These are phyloP conservation scores for Nicotiana undulata DNA, from an alignment of 257 asterid genomes.

Conservation along the genomic window DNA sequence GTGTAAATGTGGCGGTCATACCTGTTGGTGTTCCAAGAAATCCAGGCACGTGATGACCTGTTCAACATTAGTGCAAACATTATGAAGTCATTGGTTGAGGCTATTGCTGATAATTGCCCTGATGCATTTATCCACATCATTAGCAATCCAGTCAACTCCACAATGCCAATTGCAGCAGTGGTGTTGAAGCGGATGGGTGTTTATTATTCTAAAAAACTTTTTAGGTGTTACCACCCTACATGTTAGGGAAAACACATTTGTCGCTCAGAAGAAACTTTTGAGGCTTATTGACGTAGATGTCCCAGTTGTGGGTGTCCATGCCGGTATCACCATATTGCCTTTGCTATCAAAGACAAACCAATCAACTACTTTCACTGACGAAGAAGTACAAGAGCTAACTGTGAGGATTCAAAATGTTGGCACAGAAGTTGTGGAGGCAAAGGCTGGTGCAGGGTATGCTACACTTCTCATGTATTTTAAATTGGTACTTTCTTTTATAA, in stretches of 20 bases:
- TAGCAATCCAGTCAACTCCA: conserved; percentile 85
- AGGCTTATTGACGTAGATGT: conserved; percentile 78
- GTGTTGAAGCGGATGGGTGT: conserved; percentile 71
- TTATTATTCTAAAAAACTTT: conserved; percentile 69
- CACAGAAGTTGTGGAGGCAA: conserved; percentile 89
- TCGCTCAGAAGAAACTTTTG: conserved; percentile 57
- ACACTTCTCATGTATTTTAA: conserved; percentile 93
- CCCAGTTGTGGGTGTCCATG: conserved; percentile 82
- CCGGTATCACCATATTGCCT: conserved; percentile 78
- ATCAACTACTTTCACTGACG: conserved; percentile 43
- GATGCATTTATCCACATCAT: conserved; percentile 80
- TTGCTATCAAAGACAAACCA: conserved; percentile 69
- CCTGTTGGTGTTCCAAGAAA: conserved; percentile 90
- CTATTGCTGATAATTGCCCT: conserved; percentile 78
- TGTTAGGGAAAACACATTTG: conserved; percentile 73
- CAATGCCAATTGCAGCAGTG: conserved; percentile 82
- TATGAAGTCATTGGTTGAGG: conserved; percentile 58
- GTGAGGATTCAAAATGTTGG: conserved; percentile 84
- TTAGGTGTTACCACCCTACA: conserved; percentile 83
- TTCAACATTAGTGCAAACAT: conserved; percentile 76
- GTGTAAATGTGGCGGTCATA: conserved; percentile 59
- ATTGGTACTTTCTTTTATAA: too few species aligned
- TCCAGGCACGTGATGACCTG: conserved; percentile 83
- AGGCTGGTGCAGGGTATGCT: conserved; percentile 92
- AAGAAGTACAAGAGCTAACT: conserved; percentile 63